Percentiles rank a stretch among this genome's conserved stretches.
phyloP scores from a whole-genome alignment of 75 land plant species.

The Ceratopteris richardii region DNA sequence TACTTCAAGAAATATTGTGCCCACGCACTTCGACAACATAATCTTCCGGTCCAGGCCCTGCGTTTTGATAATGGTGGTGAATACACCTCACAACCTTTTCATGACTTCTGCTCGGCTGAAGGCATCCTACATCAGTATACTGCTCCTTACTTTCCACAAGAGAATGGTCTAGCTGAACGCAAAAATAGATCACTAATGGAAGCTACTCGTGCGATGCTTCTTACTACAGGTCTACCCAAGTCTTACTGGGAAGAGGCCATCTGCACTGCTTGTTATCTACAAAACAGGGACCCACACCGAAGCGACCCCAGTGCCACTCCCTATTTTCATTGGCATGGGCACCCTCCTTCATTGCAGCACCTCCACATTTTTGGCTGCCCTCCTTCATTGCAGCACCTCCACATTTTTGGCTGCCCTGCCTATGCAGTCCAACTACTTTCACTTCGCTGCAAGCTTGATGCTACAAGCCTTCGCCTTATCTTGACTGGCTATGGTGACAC shows the following conservation, averaged over 20 bases:
- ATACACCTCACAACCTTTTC: slow-evolving; percentile 4
- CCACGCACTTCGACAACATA: background rate
- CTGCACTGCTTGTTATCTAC: slow-evolving; percentile 2
- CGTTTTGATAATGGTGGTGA: slow-evolving; percentile 13
- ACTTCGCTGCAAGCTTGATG: slow-evolving; percentile 4
- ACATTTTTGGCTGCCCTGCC: background rate
- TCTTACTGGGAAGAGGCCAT: slow-evolving; percentile 19
- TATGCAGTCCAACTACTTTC: background rate
- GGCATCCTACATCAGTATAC: slow-evolving; percentile 9
- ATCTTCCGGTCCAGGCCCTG: slow-evolving; percentile 1
- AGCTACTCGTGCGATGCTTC: no score
- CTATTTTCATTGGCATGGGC: no score
- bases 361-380: slow-evolving; percentile 3
- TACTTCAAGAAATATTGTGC: no score
- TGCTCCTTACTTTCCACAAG: slow-evolving; percentile 9
- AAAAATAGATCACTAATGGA: no score
- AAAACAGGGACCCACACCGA: slow-evolving; percentile 10
- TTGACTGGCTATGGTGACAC: slow-evolving; percentile 8
- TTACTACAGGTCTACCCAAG: slow-evolving; percentile 9
- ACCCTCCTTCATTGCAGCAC: no score
- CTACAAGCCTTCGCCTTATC: background rate
- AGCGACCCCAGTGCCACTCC: background rate
- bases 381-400: background rate
- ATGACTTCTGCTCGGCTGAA: slow-evolving; percentile 1
- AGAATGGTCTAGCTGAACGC: slow-evolving; percentile 25